Evolutionary conservation across 2,329 filamentous ascomycete species (phyloP).

Genomic region (Blastomyces silverae): DNA sequence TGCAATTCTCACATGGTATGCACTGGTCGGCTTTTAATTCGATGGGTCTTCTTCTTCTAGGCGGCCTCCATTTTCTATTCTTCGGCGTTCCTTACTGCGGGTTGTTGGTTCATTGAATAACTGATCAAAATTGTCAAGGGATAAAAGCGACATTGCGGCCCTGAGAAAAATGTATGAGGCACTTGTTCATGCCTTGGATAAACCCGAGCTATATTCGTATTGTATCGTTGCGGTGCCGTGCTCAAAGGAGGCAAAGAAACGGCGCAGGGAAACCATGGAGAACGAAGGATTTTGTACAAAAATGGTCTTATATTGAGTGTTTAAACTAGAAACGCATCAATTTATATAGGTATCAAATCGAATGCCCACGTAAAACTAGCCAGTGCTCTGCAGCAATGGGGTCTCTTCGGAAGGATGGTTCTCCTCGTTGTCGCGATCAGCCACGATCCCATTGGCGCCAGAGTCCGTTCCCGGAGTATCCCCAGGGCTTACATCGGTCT

Average conservation of each 20-base stretch:
- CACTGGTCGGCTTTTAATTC: background rate
- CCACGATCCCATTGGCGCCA: background rate
- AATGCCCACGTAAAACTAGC: constrained; percentile 2
- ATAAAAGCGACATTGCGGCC: too few relatives aligned
- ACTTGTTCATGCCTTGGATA: background rate
- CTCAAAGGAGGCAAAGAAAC: background rate
- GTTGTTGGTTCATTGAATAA: background rate
- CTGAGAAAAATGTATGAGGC: background rate
- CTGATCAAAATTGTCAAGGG: background rate
- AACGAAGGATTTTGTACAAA: background rate
- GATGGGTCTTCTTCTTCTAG: background rate
- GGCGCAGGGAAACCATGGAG: background rate
- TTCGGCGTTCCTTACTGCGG: background rate
- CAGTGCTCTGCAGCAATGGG: constrained; percentile 21
- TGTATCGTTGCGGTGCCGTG: background rate
- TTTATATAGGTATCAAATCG: constrained; percentile 2
- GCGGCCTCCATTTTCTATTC: background rate
- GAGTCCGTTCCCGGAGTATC: background rate
- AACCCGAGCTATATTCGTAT: background rate
- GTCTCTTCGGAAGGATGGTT: constrained; percentile 22
- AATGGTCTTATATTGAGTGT: background rate
- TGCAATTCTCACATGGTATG: background rate
- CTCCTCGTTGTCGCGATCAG: constrained; percentile 14
- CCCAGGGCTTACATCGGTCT: constrained; percentile 23
- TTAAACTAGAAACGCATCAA: background rate